Evolutionary conservation across 768 basidiomycete genomes (phyloP).

Genomic region (Terana coerulea): DNA sequence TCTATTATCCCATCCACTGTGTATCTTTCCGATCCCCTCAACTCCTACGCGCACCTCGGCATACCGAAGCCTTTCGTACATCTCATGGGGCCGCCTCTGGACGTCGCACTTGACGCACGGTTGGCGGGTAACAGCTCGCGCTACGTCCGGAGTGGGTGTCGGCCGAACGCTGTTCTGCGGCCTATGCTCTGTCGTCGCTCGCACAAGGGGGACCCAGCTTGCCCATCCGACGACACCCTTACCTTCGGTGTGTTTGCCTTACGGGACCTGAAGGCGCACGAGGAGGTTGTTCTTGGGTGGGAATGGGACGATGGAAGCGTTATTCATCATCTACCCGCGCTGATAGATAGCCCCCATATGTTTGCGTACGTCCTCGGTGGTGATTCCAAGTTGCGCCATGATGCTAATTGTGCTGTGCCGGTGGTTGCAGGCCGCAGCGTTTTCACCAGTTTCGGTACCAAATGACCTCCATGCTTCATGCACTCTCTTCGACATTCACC

Average conservation of each 20-base stretch:
- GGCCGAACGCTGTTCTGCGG: conserved; percentile 41
- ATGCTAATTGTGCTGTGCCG: conserved; percentile 3
- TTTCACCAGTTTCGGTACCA: conserved; percentile 55
- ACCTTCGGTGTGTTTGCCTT: conserved; percentile 81
- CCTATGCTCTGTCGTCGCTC: conserved; percentile 36
- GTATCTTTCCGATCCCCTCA: conserved; percentile 78
- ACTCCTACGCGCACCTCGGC: conserved; percentile 81
- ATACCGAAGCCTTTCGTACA: conserved; percentile 84
- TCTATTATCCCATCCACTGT: conserved; percentile 59
- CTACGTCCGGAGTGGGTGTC: conserved; percentile 61
- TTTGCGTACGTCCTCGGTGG: conserved; percentile 47
- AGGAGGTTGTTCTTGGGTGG: conserved; percentile 90
- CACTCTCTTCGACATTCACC: conserved; percentile 66
- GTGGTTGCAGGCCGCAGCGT: conserved; percentile 38
- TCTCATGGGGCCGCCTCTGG: conserved; percentile 71
- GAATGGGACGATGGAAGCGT: conserved; percentile 95
- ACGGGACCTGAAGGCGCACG: conserved; percentile 67
- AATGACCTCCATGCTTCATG: conserved; percentile 66
- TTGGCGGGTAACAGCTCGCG: conserved; percentile 58
- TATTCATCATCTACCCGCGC: conserved; percentile 71
- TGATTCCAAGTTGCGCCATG: background rate
- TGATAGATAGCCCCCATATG: conserved; percentile 52
- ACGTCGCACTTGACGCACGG: conserved; percentile 78
- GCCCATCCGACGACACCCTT: conserved; percentile 26
- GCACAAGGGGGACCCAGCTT: background rate